Evolutionary conservation across 1,139 yeast genomes (phyloP), one percentile per base, ranked within the genome.

Genomic region (Magnusiomyces clavatus): DNA sequence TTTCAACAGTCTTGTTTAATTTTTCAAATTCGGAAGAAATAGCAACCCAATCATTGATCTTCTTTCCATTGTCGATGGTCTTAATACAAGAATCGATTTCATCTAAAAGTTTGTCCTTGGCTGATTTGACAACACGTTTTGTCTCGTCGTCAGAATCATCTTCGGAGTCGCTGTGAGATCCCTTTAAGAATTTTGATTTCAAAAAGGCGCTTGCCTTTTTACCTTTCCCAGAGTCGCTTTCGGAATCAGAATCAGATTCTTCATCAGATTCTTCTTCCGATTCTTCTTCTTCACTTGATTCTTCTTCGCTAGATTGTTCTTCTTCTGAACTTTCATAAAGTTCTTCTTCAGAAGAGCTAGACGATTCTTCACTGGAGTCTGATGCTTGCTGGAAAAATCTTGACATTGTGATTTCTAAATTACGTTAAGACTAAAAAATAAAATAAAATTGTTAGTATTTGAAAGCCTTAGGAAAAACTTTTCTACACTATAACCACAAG

Each of bases 91-190:
- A 76, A 61, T 80, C 83, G 73, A 92, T 79, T 69, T 92, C 98
- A 67, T 89, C 97, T 60, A 88, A 68, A 57, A 90, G 77, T 72
- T 90, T 94, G 61, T 90, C 97, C 72, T 86, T 88, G 54, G 97
- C 96, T 55, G 94, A 82, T 72, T 86, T 90, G 61, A 92, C 97
- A 48, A 89, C 88, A 64, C 84, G 86, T 69, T 83, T 84, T 51
- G 64, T 69, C 49, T 80, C 84, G 51, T 73, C 77, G 53, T 77
- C 82, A 47, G 74, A 70, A 57, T 81, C 86, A n/a, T 29, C 20
- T 10, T 45, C 48, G 47, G 77, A 73, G 46, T 77, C 79, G 57
- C 76, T 79, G 56, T 72, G 71, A 58, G 54, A 60, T 14, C 68
- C 68, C 56, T 68, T 68, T 56, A 69, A 74, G 75, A 59, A 69